Percentiles rank a stretch among this genome's conserved stretches.
Conservation (phyloP, 208 protist species). For the Porcisia hertigi region DNA sequence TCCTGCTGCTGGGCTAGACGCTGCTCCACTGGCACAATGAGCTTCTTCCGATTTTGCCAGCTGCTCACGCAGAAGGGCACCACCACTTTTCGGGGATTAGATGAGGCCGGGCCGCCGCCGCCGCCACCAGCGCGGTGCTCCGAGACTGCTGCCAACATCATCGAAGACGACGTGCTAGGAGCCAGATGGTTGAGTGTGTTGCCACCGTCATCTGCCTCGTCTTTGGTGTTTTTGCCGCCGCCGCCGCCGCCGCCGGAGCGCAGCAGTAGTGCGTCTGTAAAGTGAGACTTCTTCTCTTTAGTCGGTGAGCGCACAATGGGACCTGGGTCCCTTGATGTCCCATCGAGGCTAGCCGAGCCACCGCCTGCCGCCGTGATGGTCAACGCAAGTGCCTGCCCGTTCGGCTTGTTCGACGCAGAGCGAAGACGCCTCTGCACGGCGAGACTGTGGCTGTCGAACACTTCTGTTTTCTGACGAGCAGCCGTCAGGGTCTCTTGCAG, state of each 20-base stretch:
- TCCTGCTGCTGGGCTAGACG: constrained; percentile 62
- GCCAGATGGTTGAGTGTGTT: neutral
- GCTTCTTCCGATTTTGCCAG: constrained; percentile 85
- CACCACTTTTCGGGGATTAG: constrained; percentile 23
- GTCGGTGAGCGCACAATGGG: constrained; percentile 81
- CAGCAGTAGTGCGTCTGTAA: constrained; percentile 27
- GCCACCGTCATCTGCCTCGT: neutral
- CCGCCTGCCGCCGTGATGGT: constrained; percentile 18
- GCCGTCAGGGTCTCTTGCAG: constrained; percentile 33
- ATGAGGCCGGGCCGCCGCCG: neutral
- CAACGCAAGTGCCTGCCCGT: constrained; percentile 19
- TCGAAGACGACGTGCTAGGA: constrained; percentile 10
- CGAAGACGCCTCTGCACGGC: constrained; percentile 21
- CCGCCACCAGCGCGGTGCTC: neutral
- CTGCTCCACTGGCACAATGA: constrained; percentile 79
- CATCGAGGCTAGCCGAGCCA: constrained; percentile 5
- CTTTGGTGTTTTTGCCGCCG: neutral
- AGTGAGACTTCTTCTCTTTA: constrained; percentile 37
- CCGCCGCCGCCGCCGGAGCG: neutral
- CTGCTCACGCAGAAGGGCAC: constrained; percentile 76
- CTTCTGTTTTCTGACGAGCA: constrained; percentile 21
- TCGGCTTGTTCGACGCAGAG: neutral
- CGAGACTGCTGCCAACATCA: constrained; percentile 8
- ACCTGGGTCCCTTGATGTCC: constrained; percentile 28
- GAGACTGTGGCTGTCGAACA: constrained; percentile 42